Conservation (phyloP, 202 grass and related monocot genomes). For the Eragrostis tef region DNA sequence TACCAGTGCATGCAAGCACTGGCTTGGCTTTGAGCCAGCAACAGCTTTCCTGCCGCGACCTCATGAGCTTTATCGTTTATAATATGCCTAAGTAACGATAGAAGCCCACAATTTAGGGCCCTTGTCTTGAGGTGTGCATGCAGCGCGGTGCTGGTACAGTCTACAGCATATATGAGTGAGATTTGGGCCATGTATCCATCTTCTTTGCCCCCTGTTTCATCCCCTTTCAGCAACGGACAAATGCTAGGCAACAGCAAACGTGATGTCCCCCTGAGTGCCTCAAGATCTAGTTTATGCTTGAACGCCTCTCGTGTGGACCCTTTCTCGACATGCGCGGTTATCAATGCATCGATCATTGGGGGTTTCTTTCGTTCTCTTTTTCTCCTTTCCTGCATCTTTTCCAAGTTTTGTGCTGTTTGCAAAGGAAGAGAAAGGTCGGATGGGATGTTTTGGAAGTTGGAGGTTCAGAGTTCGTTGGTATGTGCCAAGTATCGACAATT, state of each 20-base stretch:
- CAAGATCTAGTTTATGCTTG: conserved; percentile 60
- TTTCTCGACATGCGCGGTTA: conserved; percentile 39
- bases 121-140: conserved; percentile 49
- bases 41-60: conserved; percentile 43
- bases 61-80: conserved; percentile 36
- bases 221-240: conserved; percentile 52
- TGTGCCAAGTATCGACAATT: neutral
- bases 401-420: conserved; percentile 33
- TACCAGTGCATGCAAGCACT: conserved; percentile 1
- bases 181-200: conserved; percentile 54
- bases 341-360: conserved; percentile 51
- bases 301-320: conserved; percentile 37
- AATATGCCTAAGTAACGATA: conserved; percentile 10
- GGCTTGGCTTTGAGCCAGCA: conserved; percentile 39
- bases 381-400: conserved; percentile 14
- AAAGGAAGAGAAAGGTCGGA: neutral
- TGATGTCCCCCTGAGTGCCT: conserved; percentile 47
- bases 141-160: neutral
- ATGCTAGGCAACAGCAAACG: conserved; percentile 44
- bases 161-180: conserved; percentile 28
- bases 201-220: conserved; percentile 19
- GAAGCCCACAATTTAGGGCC: conserved; percentile 44
- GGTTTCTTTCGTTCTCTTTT: neutral
- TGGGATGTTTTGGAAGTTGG: neutral
- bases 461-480: neutral